Base-by-base conservation (phyloP, 2,329 filamentous ascomycete species). In the Pseudogymnoascus sp. region DNA sequence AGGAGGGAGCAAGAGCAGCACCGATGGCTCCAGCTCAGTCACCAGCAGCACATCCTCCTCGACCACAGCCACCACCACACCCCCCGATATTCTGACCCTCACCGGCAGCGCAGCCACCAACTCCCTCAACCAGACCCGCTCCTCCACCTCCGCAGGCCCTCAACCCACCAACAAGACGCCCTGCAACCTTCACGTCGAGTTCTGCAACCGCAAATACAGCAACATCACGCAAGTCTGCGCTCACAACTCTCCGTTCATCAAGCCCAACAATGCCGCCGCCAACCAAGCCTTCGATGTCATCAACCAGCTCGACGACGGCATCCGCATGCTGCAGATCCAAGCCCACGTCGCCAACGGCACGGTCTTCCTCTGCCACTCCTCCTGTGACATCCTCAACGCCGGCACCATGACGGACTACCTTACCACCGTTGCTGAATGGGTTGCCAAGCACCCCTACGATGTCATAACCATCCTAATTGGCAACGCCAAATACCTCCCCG, bases 391-490 rank as follows among this genome's bases (percentile, higher is more conserved):
- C 2, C 82, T 96, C 33, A 87, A 96, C 67, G 89, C 83, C 1
- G 92, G 93, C 0, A 86, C 89, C 6, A 87, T 94, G 59, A 84
- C 87, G 61, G 77, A 83, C 45, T 94, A 90, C 77, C 84, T 97
- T 35, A 78, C 78, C 5, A 80, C 78, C 0, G 88, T 96, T 10
- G 80, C 79, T 36, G 73, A 78, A 45, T 97, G 92, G 92, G 84
- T 97, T 2, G 80, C 82, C 5, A 68, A 71, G 0, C 86, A 97
- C 68, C 92, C 91, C 0, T 93, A 90, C 75, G 92, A 97, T 66
- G 89, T 97, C 1, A 83, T 97, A 27, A 92, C 90, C 1, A 86
- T 97, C 66, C 79, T 97, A 15, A 86, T 97, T 59, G 91, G 87
- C 62, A 97, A 97, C 73, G 87, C 84, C 69, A 89, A 92, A 75